Base-by-base conservation (phyloP, 164 flowering plant genomes). In the Magnolia changhungtana region DNA sequence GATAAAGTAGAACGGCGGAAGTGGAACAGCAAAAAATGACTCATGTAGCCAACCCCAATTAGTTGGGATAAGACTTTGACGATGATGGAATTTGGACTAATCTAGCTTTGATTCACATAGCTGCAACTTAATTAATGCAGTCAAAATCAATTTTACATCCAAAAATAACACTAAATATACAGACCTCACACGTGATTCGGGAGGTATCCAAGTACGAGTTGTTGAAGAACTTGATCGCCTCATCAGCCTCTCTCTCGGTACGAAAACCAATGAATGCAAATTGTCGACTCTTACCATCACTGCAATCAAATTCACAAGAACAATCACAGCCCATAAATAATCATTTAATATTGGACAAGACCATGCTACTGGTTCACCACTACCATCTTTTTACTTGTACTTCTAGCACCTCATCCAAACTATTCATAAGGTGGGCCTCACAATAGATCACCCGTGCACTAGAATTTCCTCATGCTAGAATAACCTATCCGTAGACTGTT, bases 251-350 rank as follows among this genome's bases (percentile, higher is more conserved):
- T 2, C 37, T 66, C 81, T 86, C 97, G 0, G 93, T 89, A 55
- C 96, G 89, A 67, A 80, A 96, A 24, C 99, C 99, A 69, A 96
- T 82, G 77, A 94, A 96, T 27, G 89, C 98, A 58, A 96, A 96
- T 74, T 92, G 98, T 77, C 99, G 82, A 77, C 93, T 96, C 80
- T 89, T 94, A 9, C 98, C 96, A 78, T 96, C 99, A 50, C 99
- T 94, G 79, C 20, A 21, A 21, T 59, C 51, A 76, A 52, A 20
- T 59, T 10, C 55, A 18, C 64, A 55, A 49, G 31, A 19, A 16
- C 20, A 13, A 72, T 24, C 11, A 50, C 50, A 63, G 50, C 45
- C 45, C 45, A 37, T 37, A 37, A 37, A 37, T 37, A 37, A 37
- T 37, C 45, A 37, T 37, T 37, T 37, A 37, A 37, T 37, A 3